Evolutionary conservation across 345 rosid species (phyloP), one percentile per base, ranked within the genome.

Genomic region (Populus simonii): DNA sequence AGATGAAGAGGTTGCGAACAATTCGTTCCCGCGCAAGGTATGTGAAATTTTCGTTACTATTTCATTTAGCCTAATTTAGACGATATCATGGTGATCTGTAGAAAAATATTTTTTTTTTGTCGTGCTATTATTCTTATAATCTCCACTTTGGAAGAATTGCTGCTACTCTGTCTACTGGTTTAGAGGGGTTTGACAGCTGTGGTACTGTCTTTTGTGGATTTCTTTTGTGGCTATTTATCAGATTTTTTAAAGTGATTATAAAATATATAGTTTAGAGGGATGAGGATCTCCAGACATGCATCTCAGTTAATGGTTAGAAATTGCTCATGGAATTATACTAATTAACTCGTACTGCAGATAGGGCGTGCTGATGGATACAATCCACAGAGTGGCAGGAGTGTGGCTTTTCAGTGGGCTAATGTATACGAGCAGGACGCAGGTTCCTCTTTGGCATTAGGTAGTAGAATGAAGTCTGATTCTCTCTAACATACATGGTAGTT

Each of bases 11-110:
- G 87, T 89, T 78, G 83, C 94, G 9, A 92, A 85, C 82, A 89
- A 79, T 78, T 86, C 94, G 77, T 88, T 84, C 45, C 93, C 91
- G 1, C 92, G 94, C 51, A 96, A 95, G 92, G 96, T 93, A 82
- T 72, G 31, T 38, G 33, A 31, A 70, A 75, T 49, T 1, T 0
- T 41, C 36, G 17, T 9, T 36, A 5, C 39, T 31, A 13, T 31
- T 27, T 11, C 31, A 53, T 31, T 59, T 15, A 22, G 66, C 31
- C 80, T 70, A 27, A 38, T n/a, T 53, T 68, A 12, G 51, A 12
- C 18, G n/a, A 16, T 47, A 23, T 27, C 7, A 27, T 53, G 66
- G 65, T 41, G 7, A 8, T 53, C 23, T 17, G 39, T 10, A 72
- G 74, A 39, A 31, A 35, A 33, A 51, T 38, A 10, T 31, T 6